Conservation (phyloP, 2,329 filamentous ascomycete species). For the Colletotrichum orbiculare region DNA sequence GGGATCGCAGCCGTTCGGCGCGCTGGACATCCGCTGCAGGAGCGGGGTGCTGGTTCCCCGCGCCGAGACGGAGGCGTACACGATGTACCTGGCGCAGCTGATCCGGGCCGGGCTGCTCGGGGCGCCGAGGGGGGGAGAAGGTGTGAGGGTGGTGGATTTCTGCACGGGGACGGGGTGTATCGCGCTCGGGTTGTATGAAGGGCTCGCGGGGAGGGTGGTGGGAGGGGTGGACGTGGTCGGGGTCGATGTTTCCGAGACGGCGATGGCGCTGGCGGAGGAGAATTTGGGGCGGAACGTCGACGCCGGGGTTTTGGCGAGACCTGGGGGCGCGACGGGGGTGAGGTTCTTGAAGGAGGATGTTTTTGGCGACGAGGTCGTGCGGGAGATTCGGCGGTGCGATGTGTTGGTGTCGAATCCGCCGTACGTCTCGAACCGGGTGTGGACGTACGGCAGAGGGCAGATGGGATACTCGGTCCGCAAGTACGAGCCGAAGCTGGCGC, state of each 20-base stretch:
- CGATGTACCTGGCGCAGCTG: conserved; percentile 61
- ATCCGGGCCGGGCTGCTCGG: conserved; percentile 45
- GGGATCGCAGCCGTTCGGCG: conserved; percentile 88
- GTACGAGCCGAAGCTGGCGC: conserved; percentile 82
- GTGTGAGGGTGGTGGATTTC: conserved; percentile 79
- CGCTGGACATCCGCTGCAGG: conserved; percentile 80
- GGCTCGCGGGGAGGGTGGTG: conserved; percentile 58
- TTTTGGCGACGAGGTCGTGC: conserved; percentile 55
- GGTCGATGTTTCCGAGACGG: conserved; percentile 76
- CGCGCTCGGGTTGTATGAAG: conserved; percentile 76
- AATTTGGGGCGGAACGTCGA: conserved; percentile 69
- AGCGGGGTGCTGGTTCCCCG: conserved; percentile 88
- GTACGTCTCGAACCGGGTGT: conserved; percentile 76
- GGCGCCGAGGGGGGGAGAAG: neutral
- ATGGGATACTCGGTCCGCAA: conserved; percentile 80
- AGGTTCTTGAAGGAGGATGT: conserved; percentile 62
- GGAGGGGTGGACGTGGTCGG: conserved; percentile 67
- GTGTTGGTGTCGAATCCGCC: conserved; percentile 90
- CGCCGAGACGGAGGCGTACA: conserved; percentile 79
- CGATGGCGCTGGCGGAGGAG: conserved; percentile 71
- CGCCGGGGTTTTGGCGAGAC: conserved; percentile 39
- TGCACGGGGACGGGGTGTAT: conserved; percentile 96
- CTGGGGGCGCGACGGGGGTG: conserved; percentile 44
- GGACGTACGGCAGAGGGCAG: conserved; percentile 51
- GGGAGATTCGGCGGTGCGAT: conserved; percentile 56